These are phyloP conservation scores for Novymonas esmeraldas DNA, from an alignment of 208 protist genomes.

Conservation along the genomic window DNA sequence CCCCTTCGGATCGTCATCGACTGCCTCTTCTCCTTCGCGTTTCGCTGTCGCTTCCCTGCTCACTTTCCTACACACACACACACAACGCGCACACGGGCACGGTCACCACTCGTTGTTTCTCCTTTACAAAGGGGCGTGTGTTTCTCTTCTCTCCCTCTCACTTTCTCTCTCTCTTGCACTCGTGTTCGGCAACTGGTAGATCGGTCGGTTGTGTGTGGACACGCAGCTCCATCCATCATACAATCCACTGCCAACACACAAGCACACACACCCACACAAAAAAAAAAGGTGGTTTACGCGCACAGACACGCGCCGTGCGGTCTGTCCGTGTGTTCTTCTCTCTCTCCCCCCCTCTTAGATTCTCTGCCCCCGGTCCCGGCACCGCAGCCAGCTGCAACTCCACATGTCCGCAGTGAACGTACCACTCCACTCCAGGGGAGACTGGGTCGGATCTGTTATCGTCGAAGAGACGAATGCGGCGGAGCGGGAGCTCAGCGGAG, in stretches of 20 bases:
- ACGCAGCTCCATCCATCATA: no score
- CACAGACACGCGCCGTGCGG: background rate
- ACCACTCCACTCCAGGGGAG: background rate
- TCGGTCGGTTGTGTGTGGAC: no score
- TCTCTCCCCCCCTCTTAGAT: background rate
- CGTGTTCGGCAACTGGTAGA: background rate
- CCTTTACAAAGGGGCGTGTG: no score
- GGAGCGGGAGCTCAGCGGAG: constrained; percentile 23
- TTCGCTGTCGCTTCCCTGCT: no score
- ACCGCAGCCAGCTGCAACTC: no score
- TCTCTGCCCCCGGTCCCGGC: no score
- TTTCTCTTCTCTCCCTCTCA: background rate
- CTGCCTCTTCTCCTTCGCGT: no score
- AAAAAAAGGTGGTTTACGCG: background rate
- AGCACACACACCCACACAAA: background rate
- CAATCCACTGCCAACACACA: background rate
- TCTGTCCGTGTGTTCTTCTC: background rate
- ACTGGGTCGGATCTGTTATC: constrained; percentile 6
- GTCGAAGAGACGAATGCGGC: constrained; percentile 14
- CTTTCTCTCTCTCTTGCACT: constrained; percentile 5
- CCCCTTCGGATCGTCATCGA: no score
- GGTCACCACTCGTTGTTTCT: no score
- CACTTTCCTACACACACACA: no score
- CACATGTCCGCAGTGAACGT: constrained; percentile 12
- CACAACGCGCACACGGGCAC: no score